Percentiles rank a stretch among this genome's conserved stretches.
These are phyloP conservation scores for Candida koratica DNA, from an alignment of 805 yeast genomes.

Conservation along the genomic window DNA sequence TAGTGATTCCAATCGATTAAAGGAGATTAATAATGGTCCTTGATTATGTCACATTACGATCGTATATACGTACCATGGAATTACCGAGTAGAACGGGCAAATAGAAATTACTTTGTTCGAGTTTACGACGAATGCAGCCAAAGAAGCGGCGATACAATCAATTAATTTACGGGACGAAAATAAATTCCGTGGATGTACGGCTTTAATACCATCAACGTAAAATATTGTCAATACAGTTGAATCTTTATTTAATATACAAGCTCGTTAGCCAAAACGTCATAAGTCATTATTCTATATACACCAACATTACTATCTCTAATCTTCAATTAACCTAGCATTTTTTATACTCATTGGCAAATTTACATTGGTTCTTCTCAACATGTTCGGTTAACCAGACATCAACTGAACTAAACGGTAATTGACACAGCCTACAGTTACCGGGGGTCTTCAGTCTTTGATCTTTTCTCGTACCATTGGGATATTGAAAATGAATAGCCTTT, in stretches of 20 bases:
- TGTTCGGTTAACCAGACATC: constrained; percentile 79
- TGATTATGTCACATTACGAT: no score
- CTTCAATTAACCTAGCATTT: constrained; percentile 5
- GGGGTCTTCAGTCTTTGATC: constrained; percentile 61
- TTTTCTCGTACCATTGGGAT: constrained; percentile 83
- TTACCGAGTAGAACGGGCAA: no score
- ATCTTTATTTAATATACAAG: constrained; percentile 4
- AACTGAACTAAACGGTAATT: constrained; percentile 57
- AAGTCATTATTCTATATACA: constrained; percentile 4
- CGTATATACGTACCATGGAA: no score
- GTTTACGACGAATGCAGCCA: no score
- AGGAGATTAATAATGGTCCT: no score
- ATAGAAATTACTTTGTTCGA: no score
- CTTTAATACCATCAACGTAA: no score
- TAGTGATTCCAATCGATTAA: no score
- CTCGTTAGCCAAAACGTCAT: constrained; percentile 1
- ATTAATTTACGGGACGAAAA: no score
- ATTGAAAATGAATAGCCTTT: constrained; percentile 83
- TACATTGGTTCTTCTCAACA: constrained; percentile 51
- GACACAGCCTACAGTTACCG: constrained; percentile 81
- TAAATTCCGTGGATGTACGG: no score
- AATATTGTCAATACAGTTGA: no score
- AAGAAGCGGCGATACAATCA: no score
- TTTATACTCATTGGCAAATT: constrained; percentile 15
- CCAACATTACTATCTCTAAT: neutral